These are phyloP conservation scores for Furcasterigmium furcatum DNA, from an alignment of 2,329 filamentous ascomycete species.

Conservation along the genomic window DNA sequence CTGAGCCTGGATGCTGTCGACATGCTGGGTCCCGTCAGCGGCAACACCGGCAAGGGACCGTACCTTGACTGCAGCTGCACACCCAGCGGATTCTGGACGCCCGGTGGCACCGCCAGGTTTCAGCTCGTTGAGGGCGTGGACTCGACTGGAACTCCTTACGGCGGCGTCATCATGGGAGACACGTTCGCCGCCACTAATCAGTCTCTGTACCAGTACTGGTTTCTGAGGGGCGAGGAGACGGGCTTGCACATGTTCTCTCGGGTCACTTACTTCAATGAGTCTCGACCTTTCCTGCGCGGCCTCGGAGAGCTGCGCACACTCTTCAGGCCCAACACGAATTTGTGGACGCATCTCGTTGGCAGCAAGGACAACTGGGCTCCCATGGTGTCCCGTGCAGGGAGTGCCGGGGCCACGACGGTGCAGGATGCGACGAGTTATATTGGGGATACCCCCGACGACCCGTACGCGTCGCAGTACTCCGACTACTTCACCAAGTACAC, in stretches of 20 bases:
- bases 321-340: constrained; percentile 54
- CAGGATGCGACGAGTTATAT: constrained; percentile 65
- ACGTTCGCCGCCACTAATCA: constrained; percentile 56
- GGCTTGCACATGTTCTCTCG: constrained; percentile 60
- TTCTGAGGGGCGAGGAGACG: constrained; percentile 59
- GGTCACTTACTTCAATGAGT: constrained; percentile 56
- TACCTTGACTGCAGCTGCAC: constrained; percentile 64
- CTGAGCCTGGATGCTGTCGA: constrained; percentile 36
- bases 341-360: constrained; percentile 62
- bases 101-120: constrained; percentile 45
- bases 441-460: constrained; percentile 48
- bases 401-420: constrained; percentile 42
- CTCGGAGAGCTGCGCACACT: constrained; percentile 60
- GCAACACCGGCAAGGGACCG: constrained; percentile 43
- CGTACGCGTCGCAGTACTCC: constrained; percentile 51
- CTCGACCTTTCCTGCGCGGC: constrained; percentile 52
- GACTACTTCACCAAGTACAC: constrained; percentile 68
- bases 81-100: constrained; percentile 56
- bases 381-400: constrained; percentile 29
- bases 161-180: constrained; percentile 57
- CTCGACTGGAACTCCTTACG: constrained; percentile 48
- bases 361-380: constrained; percentile 54
- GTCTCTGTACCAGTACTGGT: constrained; percentile 62
- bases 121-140: constrained; percentile 43
- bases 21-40: constrained; percentile 38